A percentile compares a stretch with the other conserved stretches of the same genome.
Evolutionary conservation across 208 protist genomes (phyloP).

Genomic region (Wallacemonas rigidus): DNA sequence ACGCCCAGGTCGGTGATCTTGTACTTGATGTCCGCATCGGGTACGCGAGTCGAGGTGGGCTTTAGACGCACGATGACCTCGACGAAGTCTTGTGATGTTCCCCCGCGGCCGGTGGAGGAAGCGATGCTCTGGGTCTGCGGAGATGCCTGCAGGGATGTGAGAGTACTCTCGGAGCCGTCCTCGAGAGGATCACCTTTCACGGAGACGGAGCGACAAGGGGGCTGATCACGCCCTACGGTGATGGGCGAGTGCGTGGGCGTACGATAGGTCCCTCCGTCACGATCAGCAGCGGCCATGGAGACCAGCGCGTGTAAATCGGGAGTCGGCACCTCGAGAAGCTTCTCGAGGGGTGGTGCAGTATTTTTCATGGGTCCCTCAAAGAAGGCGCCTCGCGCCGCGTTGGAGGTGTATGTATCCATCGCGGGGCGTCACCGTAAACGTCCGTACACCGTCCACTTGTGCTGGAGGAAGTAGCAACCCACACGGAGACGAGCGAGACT

Average conservation of each 20-base stretch:
- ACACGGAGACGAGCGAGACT: too few relatives aligned
- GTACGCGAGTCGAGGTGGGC: slow-evolving; percentile 15
- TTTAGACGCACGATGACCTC: slow-evolving; percentile 46
- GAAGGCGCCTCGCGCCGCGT: neutral
- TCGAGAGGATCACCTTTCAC: neutral
- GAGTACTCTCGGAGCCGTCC: neutral
- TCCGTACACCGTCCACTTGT: neutral
- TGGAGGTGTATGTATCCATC: neutral
- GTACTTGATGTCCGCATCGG: slow-evolving; percentile 12
- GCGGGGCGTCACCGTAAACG: neutral
- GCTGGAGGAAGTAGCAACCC: neutral
- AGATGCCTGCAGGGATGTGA: neutral
- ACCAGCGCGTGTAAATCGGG: neutral
- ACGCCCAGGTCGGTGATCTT: slow-evolving; percentile 1
- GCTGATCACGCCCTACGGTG: neutral
- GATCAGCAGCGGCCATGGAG: neutral
- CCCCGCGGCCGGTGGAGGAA: neutral
- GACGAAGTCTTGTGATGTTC: slow-evolving; percentile 29
- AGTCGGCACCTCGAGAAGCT: neutral
- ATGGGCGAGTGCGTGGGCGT: slow-evolving; percentile 3
- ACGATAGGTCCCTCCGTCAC: neutral
- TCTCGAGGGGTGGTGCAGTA: neutral
- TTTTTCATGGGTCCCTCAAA: neutral
- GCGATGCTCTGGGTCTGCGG: slow-evolving; percentile 7
- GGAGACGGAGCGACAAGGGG: neutral